A percentile compares a stretch with the other conserved stretches of the same genome.
These are phyloP conservation scores for Orbilia javanica DNA, from an alignment of 2,329 filamentous ascomycete species.

Conservation along the genomic window DNA sequence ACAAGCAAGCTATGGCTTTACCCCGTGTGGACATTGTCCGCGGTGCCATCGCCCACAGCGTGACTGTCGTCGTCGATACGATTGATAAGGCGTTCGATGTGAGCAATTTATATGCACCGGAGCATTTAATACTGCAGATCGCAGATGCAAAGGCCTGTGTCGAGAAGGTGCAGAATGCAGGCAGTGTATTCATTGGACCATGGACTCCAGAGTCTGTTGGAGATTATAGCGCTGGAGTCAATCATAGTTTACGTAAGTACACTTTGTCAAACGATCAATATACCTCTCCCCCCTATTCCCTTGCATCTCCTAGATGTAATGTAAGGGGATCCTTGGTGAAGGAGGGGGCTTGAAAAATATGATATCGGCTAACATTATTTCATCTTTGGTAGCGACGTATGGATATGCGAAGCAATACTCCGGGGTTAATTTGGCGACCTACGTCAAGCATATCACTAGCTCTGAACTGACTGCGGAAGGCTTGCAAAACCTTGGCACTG, in stretches of 20 bases:
- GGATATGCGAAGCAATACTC: conserved; percentile 99
- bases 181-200: conserved; percentile 92
- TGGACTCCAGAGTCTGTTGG: conserved; percentile 99
- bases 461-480: conserved; percentile 89
- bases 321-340: background rate
- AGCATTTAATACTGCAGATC: conserved; percentile 94
- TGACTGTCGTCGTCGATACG: conserved; percentile 81
- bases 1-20: conserved; percentile 85
- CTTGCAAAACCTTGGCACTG: conserved; percentile 83
- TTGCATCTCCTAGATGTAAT: background rate
- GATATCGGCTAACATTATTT: conserved; percentile 47
- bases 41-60: conserved; percentile 88
- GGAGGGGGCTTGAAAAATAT: conserved; percentile 18
- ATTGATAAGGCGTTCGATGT: conserved; percentile 80
- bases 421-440: conserved; percentile 94
- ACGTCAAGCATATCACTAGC: conserved; percentile 97
- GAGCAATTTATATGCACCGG: conserved; percentile 94
- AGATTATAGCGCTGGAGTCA: conserved; percentile 97
- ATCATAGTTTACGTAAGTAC: conserved; percentile 92
- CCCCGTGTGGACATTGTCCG: conserved; percentile 93
- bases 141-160: conserved; percentile 80
- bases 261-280: background rate
- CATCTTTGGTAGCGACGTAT: conserved; percentile 79
- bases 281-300: conserved; percentile 17
- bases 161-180: conserved; percentile 87